phyloP scores from a whole-genome alignment of 2,329 filamentous ascomycete genomes.

The Phialemoniopsis sp. region DNA sequence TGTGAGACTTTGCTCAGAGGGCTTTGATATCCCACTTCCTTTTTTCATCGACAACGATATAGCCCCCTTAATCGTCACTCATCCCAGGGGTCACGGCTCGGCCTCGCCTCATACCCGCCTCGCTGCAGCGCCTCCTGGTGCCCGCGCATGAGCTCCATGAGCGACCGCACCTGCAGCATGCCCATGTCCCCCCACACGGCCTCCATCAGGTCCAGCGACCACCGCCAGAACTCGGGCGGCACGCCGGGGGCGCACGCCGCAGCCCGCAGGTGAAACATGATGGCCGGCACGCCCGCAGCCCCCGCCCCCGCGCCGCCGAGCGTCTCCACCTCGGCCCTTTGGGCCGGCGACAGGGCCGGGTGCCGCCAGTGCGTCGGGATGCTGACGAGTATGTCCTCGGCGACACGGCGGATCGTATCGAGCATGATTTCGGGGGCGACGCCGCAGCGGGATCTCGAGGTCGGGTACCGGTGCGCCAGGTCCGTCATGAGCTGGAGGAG shows the following conservation, averaged over 20 bases:
- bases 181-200: constrained; percentile 47
- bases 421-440: constrained; percentile 9
- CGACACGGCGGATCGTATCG: constrained; percentile 28
- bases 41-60: background rate
- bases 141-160: constrained; percentile 29
- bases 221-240: constrained; percentile 34
- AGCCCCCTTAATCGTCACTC: background rate
- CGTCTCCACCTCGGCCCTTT: constrained; percentile 24
- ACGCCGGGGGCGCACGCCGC: constrained; percentile 43
- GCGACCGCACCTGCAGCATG: constrained; percentile 41
- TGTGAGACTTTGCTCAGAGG: too few species aligned
- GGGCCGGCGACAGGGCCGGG: constrained; percentile 27
- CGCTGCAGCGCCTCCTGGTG: constrained; percentile 12
- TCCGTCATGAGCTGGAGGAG: constrained; percentile 44
- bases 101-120: background rate
- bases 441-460: constrained; percentile 26
- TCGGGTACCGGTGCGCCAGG: constrained; percentile 29
- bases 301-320: constrained; percentile 19
- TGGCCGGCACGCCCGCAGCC: constrained; percentile 41
- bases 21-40: too few species aligned
- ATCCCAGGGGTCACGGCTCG: too few species aligned
- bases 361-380: constrained; percentile 48
- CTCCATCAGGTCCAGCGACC: constrained; percentile 38
- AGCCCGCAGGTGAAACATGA: constrained; percentile 43
- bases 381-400: constrained; percentile 39